Base-by-base conservation (phyloP, 768 basidiomycete species). In the Erythrobasidium yunnanense region DNA sequence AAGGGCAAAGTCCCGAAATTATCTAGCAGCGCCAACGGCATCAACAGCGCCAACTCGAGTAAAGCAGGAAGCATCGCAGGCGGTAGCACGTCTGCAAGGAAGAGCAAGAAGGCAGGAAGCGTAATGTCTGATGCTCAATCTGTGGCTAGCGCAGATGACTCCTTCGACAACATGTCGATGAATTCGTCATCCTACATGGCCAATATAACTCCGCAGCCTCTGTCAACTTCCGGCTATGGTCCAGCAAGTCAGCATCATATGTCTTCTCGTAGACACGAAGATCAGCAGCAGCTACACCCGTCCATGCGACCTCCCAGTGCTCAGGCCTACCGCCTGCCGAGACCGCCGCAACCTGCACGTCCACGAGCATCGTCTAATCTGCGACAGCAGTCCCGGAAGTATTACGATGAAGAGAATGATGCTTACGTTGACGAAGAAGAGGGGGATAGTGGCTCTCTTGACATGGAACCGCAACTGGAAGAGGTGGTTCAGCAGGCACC, bases 1-100 rank as follows among this genome's bases (percentile, higher is more conserved):
- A 63, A 57, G 52, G 57, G 62, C 35, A 63, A 63, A 34, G 25
- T 63, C 30, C 60, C 60, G 8, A 63, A 51, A 25, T 63, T 49
- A 30, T 4, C 33, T 7, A 22, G 29, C 23, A 42, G 56, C 45
- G 38, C 25, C 7, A 45, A 23, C 22, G 56, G 42, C 8, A 20
- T 15, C 11, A 35, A 34, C 18, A 46, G 23, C 3, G 42, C 35
- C 25, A 23, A 25, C 7, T 63, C 60, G 7, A 22, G 25, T 51
- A 30, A 46, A 15, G 45, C 47, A 5, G 49, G 47, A 13, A 50
- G 23, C 38, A 6, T 29, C 2, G 45, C 46, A 13, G 60, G 25
- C 2, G 33, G 49, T 7, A 8, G 20, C 2, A 23, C 49, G 11
- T 42, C 38, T 42, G 49, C 49, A 11, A 51, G 23, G 49, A 49